Percentiles rank a stretch among this genome's conserved stretches.
Evolutionary conservation across 495 filamentous ascomycete species (phyloP).

Genomic region (Tuber umbilicatum): DNA sequence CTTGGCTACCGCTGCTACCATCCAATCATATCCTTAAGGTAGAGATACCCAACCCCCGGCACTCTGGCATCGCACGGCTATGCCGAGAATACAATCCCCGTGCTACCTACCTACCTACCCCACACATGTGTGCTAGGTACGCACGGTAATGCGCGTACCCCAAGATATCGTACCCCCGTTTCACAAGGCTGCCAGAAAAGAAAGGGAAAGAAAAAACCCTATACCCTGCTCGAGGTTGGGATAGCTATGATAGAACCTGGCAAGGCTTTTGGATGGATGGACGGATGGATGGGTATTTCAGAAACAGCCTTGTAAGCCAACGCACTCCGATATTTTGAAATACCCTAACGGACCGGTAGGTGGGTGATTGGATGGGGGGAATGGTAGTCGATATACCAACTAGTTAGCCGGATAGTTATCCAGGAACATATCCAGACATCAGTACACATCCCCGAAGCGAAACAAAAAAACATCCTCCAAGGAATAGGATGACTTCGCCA

Average conservation of each 20-base stretch:
- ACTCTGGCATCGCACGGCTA: background rate
- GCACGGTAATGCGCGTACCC: background rate
- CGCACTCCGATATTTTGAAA: background rate
- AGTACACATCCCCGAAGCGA: background rate
- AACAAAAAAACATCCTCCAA: background rate
- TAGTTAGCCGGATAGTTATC: background rate
- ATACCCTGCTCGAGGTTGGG: background rate
- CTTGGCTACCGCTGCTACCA: no score
- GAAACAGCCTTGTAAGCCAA: background rate
- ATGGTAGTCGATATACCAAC: background rate
- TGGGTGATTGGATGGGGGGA: background rate
- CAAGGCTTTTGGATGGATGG: background rate
- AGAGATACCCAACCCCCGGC: background rate
- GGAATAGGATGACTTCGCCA: background rate
- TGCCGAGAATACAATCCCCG: background rate
- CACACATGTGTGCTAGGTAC: background rate
- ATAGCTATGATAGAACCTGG: background rate
- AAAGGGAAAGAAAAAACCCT: background rate
- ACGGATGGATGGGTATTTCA: no score
- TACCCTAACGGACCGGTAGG: background rate
- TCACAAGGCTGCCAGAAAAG: background rate
- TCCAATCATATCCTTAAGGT: no score
- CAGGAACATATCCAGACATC: background rate
- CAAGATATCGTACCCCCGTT: background rate
- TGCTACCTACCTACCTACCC: background rate